Base-by-base conservation (phyloP, 768 basidiomycete species). In the Clathrus columnatus region DNA sequence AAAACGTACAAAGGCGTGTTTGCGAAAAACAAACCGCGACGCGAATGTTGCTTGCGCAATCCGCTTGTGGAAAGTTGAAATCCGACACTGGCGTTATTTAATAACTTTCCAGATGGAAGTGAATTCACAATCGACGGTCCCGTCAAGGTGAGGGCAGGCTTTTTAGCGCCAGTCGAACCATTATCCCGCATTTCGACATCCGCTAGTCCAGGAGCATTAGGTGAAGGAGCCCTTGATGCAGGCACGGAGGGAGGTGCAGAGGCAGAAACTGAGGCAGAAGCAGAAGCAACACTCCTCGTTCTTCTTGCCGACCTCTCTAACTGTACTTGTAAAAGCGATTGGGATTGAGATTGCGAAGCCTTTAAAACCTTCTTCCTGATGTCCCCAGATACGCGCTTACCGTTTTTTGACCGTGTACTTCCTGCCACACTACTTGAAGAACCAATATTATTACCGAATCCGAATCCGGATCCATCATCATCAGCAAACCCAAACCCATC, bases 1-100 rank as follows among this genome's bases (percentile, higher is more conserved):
- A 97, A 70, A 8, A 81, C 80, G 72, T 97, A 99, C 64, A 91
- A 91, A 21, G 83, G 76, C 18, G 89, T 91, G 69, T 96, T 97
- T 57, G 84, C 83, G 70, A 91, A 97, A 70, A 97, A 92, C 30
- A 82, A 77, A 46, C 52, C 45, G n/a, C 52, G 51, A 18, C 50
- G 52, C 10, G 57, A 36, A 42, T 42, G 27, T 11, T 53, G 49
- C 29, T 53, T 58, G 18, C 54, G 54, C 1, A 45, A 5, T 21
- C 54, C 48, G 24, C 43, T 55, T n/a, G 27, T 55, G 11, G 54
- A 27, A n/a, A 20, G 26, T 30, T 55, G 24, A 44, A 47, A 55
- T 17, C 26, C 27, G 46, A 32, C 48, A 18, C 27, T 48, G 18
- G 21, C 52, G 36, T 30, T 55, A 18, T 55, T 47, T 27, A 44